Percentiles rank a stretch among this genome's conserved stretches.
Conservation (phyloP, 1,284 basidiomycete species). For the Gastroboletus turbinatus region DNA sequence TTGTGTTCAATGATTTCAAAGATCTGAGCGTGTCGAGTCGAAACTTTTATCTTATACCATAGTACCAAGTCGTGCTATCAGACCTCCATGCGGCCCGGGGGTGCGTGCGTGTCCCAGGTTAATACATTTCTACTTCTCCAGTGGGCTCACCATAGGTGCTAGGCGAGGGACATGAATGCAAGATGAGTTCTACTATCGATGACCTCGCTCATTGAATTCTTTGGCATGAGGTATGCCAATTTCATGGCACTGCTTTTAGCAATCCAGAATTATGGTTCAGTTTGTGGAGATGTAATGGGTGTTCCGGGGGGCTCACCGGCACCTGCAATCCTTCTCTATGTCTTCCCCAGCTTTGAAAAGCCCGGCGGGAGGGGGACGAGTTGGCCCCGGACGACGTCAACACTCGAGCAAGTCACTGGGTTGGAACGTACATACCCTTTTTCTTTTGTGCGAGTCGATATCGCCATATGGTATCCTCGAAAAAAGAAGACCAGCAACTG, state of each 20-base stretch:
- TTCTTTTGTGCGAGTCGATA: constrained; percentile 4
- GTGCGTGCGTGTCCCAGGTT: no score
- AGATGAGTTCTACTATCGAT: not conserved
- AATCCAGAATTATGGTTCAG: not conserved
- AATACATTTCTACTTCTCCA: not conserved
- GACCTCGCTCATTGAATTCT: constrained; percentile 3
- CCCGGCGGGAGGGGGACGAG: no score
- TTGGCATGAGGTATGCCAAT: constrained; percentile 2
- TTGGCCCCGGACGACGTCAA: not conserved
- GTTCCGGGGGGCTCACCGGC: not conserved
- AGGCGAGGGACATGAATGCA: not conserved
- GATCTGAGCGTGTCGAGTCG: no score
- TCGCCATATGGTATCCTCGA: constrained; percentile 5
- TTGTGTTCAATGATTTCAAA: no score
- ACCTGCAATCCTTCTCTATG: constrained; percentile 5
- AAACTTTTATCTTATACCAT: no score
- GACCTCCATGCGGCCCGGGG: not conserved
- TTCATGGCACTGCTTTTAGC: constrained; percentile 1
- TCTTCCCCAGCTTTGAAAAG: not conserved
- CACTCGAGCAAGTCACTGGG: no score
- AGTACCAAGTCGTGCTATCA: no score
- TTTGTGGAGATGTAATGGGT: not conserved
- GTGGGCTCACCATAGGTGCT: constrained; percentile 11
- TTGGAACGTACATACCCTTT: not conserved
- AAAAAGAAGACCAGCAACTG: not conserved